These are phyloP conservation scores for Penicillium decumbens DNA, from an alignment of 2,329 filamentous ascomycete species.

Conservation along the genomic window DNA sequence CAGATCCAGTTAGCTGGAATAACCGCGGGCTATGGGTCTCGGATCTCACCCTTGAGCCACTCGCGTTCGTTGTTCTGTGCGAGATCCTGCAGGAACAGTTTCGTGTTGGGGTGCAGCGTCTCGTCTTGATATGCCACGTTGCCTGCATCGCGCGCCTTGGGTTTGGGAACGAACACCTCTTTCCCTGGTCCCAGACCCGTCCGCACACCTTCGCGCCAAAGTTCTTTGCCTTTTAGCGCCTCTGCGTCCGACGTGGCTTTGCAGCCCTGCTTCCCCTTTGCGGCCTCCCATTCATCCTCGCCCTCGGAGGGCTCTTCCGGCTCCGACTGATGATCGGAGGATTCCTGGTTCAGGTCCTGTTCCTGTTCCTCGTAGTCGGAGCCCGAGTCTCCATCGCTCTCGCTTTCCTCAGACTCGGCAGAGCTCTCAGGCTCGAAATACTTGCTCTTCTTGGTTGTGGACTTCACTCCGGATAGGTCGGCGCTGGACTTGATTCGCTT, in stretches of 20 bases:
- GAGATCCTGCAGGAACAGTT: constrained; percentile 57
- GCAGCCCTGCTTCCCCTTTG: constrained; percentile 8
- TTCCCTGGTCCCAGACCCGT: constrained; percentile 55
- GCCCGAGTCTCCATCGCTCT: constrained; percentile 71
- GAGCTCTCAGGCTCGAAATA: constrained; percentile 46
- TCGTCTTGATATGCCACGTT: constrained; percentile 54
- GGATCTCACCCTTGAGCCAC: constrained; percentile 57
- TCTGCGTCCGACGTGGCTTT: constrained; percentile 2
- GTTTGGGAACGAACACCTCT: constrained; percentile 59
- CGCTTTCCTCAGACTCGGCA: constrained; percentile 47
- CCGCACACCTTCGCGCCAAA: constrained; percentile 55
- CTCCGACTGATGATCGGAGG: constrained; percentile 11
- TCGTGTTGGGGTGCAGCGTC: constrained; percentile 60
- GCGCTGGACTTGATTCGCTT: constrained; percentile 33
- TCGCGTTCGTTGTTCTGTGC: constrained; percentile 58
- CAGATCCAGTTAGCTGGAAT: constrained; percentile 5
- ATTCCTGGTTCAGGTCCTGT: constrained; percentile 1
- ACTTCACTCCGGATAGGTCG: constrained; percentile 22
- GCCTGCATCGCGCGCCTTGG: constrained; percentile 58
- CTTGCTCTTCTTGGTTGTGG: constrained; percentile 49
- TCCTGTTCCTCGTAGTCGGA: constrained; percentile 26
- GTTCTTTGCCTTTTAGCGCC: constrained; percentile 42
- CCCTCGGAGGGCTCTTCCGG: constrained; percentile 19
- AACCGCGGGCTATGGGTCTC: neutral
- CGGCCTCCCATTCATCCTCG: constrained; percentile 8